A percentile compares a stretch with the other conserved stretches of the same genome.
phyloP scores from a whole-genome alignment of 768 basidiomycete genomes.

The Piloderma croceum region DNA sequence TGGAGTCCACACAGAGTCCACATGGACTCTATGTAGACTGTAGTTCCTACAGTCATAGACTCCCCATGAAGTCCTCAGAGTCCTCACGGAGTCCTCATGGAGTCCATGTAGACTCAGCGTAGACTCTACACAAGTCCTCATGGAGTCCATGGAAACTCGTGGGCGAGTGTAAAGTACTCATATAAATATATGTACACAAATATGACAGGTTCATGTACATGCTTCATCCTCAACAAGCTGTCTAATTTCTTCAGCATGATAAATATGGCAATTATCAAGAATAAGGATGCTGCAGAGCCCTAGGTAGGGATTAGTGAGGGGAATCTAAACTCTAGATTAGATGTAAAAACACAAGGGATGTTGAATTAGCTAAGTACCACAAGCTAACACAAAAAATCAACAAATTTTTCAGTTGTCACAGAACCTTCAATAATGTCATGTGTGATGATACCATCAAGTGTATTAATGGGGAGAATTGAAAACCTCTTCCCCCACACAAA shows the following conservation, averaged over 20 bases:
- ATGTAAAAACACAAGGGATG: conserved; percentile 7
- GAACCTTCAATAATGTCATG: conserved; percentile 28
- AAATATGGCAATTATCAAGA: conserved; percentile 35
- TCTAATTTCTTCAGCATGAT: conserved; percentile 27
- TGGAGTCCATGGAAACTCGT: no score
- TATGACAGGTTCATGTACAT: conserved; percentile 5
- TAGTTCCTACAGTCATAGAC: no score
- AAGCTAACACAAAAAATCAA: conserved; percentile 32
- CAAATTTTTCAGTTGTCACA: conserved; percentile 27
- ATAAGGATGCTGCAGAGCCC: conserved; percentile 25
- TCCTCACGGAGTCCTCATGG: no score
- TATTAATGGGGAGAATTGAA: conserved; percentile 30
- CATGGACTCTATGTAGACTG: no score
- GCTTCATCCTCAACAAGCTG: conserved; percentile 22
- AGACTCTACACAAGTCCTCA: no score
- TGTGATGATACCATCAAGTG: conserved; percentile 30
- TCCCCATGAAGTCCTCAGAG: no score
- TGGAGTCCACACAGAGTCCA: no score
- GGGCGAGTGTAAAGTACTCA: no score
- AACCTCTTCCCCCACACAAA: no score
- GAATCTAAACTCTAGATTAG: conserved; percentile 19
- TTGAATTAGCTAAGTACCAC: conserved; percentile 22
- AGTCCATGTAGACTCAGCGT: no score
- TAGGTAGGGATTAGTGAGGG: conserved; percentile 31
- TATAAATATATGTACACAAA: no score